Conservation (phyloP, 352 stramenopile species). For the Phytopythium chamaehyphon region DNA sequence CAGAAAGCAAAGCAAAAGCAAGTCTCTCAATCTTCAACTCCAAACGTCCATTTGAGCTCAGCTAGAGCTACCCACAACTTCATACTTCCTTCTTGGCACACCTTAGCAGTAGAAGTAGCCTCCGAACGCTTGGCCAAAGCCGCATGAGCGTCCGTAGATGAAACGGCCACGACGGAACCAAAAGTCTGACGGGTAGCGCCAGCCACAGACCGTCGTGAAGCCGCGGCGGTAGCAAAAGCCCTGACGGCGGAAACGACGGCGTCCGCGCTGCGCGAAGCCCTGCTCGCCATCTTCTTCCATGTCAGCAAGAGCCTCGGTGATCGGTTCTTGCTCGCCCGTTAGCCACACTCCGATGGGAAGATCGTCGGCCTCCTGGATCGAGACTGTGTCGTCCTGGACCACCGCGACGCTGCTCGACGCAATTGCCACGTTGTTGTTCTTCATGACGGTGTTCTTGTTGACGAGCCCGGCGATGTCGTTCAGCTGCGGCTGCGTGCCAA, state of each 20-base stretch:
- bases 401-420: constrained; percentile 1
- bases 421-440: constrained; percentile 7
- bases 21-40: too few species aligned
- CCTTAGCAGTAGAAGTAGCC: constrained; percentile 27
- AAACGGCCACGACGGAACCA: constrained; percentile 28
- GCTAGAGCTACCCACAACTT: too few species aligned
- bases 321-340: constrained; percentile 9
- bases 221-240: constrained; percentile 15
- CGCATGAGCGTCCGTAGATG: constrained; percentile 23
- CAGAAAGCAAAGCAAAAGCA: too few species aligned
- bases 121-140: constrained; percentile 28
- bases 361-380: not conserved
- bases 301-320: constrained; percentile 3
- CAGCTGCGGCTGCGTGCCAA: constrained; percentile 5
- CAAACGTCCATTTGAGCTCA: too few species aligned
- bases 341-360: constrained; percentile 12
- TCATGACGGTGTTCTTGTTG: constrained; percentile 9
- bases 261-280: not conserved
- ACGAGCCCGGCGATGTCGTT: not conserved
- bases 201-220: constrained; percentile 17
- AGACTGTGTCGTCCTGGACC: constrained; percentile 5
- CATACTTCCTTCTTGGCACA: not conserved
- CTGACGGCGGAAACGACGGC: constrained; percentile 15
- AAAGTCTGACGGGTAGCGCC: constrained; percentile 34
- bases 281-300: constrained; percentile 1